Base-by-base conservation (phyloP, 768 basidiomycete genomes). In the Clavulina sp. region DNA sequence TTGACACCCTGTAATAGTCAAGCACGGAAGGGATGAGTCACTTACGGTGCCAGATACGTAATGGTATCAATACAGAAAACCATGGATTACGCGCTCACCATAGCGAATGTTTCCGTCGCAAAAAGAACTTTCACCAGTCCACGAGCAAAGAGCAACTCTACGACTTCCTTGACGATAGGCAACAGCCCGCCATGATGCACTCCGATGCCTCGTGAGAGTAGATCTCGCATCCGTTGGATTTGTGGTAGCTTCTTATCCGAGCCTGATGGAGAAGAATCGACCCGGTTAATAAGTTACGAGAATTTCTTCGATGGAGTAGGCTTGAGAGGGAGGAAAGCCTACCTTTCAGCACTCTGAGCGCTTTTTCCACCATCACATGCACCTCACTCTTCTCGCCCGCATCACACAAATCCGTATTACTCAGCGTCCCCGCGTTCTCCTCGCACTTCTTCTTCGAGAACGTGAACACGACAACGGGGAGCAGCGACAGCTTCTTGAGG, bases 41-140 rank as follows among this genome's bases (percentile, higher is more conserved):
- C n/a, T n/a, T n/a, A n/a, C n/a, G n/a, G n/a, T n/a, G 29, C 28
- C n/a, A 18, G 29, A 19, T 31, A 31, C 30, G 28, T 26, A 6
- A 33, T 51, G 50, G 40, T n/a, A n/a, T 21, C 19, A 18, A 13
- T 36, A 31, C n/a, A 16, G 9, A 19, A n/a, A 32, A 26, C 28
- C 41, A 49, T 18, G 23, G 28, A 4, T 23, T n/a, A 60, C 70
- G 52, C 23, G 7, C 48, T 16, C 52, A 89, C 92, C 93, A 99
- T 97, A 0, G 93, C 93, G 63, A 99, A 99, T 0, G 95, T 99
- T 67, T 99, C 95, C 3, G 95, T 99, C 1, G 95, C 95, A 62
- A 99, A 99, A 4, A 99, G 68, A 21, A 95, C 78, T 65, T 96
- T 97, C 55, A 99, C 92, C 48, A 97, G 69, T 18, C 95, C 95